Evolutionary conservation across 805 yeast species (phyloP), one percentile per base, ranked within the genome.

Genomic region (Wickerhamomyces pijperi): DNA sequence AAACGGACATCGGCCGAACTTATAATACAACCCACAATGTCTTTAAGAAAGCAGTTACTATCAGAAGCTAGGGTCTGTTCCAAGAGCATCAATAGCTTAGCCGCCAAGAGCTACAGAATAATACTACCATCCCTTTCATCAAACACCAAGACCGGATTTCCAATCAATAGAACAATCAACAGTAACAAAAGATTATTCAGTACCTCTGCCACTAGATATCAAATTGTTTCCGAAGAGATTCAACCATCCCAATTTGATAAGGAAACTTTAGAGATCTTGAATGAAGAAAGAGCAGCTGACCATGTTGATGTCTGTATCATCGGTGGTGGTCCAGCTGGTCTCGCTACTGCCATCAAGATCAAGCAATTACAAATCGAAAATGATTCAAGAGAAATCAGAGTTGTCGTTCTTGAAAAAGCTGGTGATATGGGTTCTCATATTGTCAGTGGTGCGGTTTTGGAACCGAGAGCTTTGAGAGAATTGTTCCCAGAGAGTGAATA

Each of bases 301-400:
- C 73, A 75, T 25, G 96, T 85, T 13, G 98, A 92, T 58, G 95
- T 92, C 18, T 83, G 94, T 52, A 86, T 92, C 38, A 95, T 92
- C 2, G 98, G 98, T 34, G 97, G 94, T 28, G 98, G 98, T 0
- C 97, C 97, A 6, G 94, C 97, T 2, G 98, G 98, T 3, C 65
- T 92, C 37, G 88, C 96, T 1, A 81, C 98, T 2, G 97, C 97
- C 12, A 92, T 92, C 45, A 72, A 74, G 48, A 65, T 86, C 43
- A 92, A 92, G 58, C 96, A 88, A 56, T 62, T 90, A 28, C 96
- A 88, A 53, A 64, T 70, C 39, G 79, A 73, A 45, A 61, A 68
- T 21, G 54, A 59, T 13, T 82, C 80, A 1, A 82, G 84, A 17
- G 82, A 77, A 37, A 61, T 86, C 37, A 68, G 98, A 43, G 94